Conservation (phyloP, 2,329 filamentous ascomycete genomes). For the Fusarium nodosum region DNA sequence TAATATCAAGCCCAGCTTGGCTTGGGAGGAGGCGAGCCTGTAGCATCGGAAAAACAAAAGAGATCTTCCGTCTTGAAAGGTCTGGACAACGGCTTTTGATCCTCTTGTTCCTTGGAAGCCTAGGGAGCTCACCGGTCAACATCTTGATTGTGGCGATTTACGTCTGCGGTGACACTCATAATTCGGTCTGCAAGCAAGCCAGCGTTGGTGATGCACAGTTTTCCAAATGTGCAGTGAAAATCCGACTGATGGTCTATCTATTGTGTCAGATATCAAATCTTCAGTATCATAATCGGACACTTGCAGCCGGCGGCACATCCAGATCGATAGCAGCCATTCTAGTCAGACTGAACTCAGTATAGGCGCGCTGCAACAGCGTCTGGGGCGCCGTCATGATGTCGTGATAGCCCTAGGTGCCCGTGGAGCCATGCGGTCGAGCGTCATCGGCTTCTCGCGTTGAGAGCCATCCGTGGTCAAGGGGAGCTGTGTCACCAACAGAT, state of each 20-base stretch:
- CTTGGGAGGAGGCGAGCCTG: conserved; percentile 22
- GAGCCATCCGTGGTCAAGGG: conserved; percentile 7
- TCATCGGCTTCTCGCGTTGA: conserved; percentile 35
- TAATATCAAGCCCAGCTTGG: conserved; percentile 17
- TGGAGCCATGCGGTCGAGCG: conserved; percentile 31
- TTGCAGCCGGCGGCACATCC: conserved; percentile 25
- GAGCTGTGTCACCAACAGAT: conserved; percentile 32
- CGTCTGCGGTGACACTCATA: conserved; percentile 10
- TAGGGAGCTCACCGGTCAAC: conserved; percentile 10
- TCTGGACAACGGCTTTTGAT: conserved; percentile 4
- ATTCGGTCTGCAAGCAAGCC: conserved; percentile 16
- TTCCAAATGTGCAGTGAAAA: conserved; percentile 16
- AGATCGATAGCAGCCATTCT: conserved; percentile 32
- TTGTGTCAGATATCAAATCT: conserved; percentile 24
- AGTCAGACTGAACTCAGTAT: conserved; percentile 15
- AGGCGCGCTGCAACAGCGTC: conserved; percentile 26
- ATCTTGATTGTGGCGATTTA: conserved; percentile 32
- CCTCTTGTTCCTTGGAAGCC: conserved; percentile 2
- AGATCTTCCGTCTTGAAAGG: conserved; percentile 14
- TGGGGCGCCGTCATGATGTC: conserved; percentile 21
- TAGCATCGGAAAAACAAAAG: conserved; percentile 8
- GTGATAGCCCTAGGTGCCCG: conserved; percentile 16
- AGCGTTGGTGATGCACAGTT: conserved; percentile 3
- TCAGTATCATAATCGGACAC: conserved; percentile 35
- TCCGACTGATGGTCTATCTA: conserved; percentile 6